Conservation (phyloP, 1,139 yeast species). For the Blastobotrys malaysiensis region DNA sequence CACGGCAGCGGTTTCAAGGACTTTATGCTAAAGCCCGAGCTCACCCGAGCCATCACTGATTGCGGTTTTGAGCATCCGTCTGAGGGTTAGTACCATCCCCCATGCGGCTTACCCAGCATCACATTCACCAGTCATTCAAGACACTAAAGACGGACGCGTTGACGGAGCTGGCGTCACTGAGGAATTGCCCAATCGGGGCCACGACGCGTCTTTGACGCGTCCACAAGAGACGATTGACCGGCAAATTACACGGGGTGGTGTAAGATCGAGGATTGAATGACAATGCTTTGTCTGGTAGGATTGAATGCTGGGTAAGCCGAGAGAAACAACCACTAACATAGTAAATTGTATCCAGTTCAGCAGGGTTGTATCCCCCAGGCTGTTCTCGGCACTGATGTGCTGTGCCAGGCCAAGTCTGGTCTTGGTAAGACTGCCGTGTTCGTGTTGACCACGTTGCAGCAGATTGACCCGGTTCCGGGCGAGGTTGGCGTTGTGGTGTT, state of each 20-base stretch:
- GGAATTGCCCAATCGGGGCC: no score
- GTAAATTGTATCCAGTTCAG: slow-evolving; percentile 54
- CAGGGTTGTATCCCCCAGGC: slow-evolving; percentile 99
- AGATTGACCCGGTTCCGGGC: slow-evolving; percentile 95
- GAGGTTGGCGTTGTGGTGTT: slow-evolving; percentile 91
- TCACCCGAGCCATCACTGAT: slow-evolving; percentile 95
- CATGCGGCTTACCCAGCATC: background rate
- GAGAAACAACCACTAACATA: slow-evolving; percentile 12
- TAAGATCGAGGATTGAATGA: no score
- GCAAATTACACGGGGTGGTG: no score
- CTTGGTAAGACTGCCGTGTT: slow-evolving; percentile 98
- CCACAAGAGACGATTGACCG: no score
- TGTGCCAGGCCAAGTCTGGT: slow-evolving; percentile 99
- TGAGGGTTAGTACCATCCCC: slow-evolving; percentile 61
- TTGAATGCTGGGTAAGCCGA: background rate
- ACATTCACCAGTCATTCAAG: no score
- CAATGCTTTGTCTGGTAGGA: background rate
- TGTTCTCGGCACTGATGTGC: slow-evolving; percentile 93
- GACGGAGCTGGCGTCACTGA: no score
- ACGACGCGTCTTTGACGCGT: no score
- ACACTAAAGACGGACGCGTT: no score
- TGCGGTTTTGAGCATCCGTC: slow-evolving; percentile 99
- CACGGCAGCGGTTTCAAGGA: slow-evolving; percentile 99
- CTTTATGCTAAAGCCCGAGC: slow-evolving; percentile 91
- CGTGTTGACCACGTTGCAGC: slow-evolving; percentile 92